Percentiles rank a stretch among this genome's conserved stretches.
Evolutionary conservation across 345 rosid species (phyloP).

Genomic region (Hibiscus mutabilis): DNA sequence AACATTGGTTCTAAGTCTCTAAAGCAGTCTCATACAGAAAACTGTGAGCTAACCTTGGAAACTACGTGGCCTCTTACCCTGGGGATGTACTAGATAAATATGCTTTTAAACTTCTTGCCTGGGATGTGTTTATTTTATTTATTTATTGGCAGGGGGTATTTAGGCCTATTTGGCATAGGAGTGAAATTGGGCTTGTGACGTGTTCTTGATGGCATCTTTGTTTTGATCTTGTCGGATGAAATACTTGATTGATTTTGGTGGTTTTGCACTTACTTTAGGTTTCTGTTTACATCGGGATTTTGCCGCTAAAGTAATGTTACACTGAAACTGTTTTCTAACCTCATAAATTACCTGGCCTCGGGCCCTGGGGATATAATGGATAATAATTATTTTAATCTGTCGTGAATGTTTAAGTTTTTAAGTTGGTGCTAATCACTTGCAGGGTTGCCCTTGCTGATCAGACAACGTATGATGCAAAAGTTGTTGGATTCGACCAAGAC

Average conservation of each 20-base stretch:
- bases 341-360: no score
- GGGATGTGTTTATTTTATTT: no score
- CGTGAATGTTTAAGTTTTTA: background rate
- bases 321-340: no score
- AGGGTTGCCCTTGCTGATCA: slow-evolving; percentile 96
- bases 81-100: no score
- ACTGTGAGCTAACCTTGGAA: background rate
- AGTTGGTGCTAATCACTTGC: slow-evolving; percentile 19
- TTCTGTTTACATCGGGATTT: no score
- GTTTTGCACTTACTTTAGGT: no score
- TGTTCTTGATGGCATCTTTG: background rate
- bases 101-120: no score
- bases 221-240: background rate
- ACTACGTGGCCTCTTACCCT: background rate
- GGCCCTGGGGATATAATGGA: background rate
- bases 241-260: no score
- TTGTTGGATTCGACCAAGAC: slow-evolving; percentile 96
- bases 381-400: background rate
- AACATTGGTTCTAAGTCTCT: background rate
- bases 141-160: background rate
- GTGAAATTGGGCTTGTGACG: background rate
- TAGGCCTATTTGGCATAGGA: background rate
- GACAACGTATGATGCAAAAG: slow-evolving; percentile 68
- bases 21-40: background rate
- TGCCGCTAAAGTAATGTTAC: no score